Evolutionary conservation across 192 early-diverging fungal species (phyloP).

Genomic region (Linnemannia exigua): DNA sequence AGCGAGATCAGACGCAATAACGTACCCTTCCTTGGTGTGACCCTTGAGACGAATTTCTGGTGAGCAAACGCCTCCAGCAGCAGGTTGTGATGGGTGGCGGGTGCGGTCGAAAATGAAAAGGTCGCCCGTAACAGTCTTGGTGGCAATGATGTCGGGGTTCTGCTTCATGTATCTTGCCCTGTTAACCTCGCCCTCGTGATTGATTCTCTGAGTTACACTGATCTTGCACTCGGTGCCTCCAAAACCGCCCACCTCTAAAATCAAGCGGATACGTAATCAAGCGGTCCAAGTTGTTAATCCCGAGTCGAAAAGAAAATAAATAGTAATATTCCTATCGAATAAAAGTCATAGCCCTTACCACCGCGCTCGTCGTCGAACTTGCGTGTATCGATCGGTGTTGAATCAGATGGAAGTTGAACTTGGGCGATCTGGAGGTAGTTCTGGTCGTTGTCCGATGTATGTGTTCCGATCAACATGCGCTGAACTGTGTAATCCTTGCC

Average conservation of each 20-base stretch:
- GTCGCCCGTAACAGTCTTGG: conserved; percentile 92
- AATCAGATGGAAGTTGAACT: conserved; percentile 87
- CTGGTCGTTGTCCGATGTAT: conserved; percentile 95
- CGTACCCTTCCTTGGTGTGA: conserved; percentile 93
- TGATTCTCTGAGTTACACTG: conserved; percentile 90
- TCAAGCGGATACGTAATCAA: background rate
- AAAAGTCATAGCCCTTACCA: conserved; percentile 59
- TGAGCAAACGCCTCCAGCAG: conserved; percentile 81
- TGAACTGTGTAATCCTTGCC: conserved; percentile 95
- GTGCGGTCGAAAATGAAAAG: conserved; percentile 98
- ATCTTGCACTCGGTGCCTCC: conserved; percentile 87
- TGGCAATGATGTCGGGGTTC: conserved; percentile 96
- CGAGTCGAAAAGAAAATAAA: background rate
- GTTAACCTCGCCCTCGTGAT: conserved; percentile 98
- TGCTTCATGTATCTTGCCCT: conserved; percentile 97
- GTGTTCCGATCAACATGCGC: conserved; percentile 92
- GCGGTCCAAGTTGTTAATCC: background rate
- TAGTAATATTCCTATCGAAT: background rate
- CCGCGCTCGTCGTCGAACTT: conserved; percentile 83
- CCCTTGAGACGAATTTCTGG: conserved; percentile 91
- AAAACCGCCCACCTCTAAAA: conserved; percentile 82
- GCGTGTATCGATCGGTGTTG: conserved; percentile 66
- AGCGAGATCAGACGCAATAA: background rate
- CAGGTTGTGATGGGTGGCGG: conserved; percentile 84
- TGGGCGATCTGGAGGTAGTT: conserved; percentile 98